Base-by-base conservation (phyloP, 768 basidiomycete species). In the Boletellus ananas region DNA sequence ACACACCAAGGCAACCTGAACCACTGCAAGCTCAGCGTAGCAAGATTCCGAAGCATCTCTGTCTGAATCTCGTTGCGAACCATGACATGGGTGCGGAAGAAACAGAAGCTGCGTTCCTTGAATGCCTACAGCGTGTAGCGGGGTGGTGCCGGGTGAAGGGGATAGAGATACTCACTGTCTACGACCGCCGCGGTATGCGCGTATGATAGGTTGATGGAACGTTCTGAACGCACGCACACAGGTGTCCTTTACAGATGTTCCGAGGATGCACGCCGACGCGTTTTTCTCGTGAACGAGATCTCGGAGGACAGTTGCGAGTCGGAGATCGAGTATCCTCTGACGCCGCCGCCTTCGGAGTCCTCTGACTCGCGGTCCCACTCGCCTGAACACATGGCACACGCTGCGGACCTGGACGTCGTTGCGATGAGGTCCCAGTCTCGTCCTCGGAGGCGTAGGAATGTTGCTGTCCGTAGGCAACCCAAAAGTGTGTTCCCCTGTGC, bases 331-430 rank as follows among this genome's bases (percentile, higher is more conserved):
- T 89, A 83, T 64, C 89, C 88, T 35, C 71, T 80, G 38, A 90
- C 88, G 0, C 89, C 88, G n/a, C 89, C 88, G 3, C 70, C 78
- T 16, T 90, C 88, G 8, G 87, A 88, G 63, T 77, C 76, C 58
- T 81, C 85, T 21, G 79, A 78, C 21, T 87, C 87, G 11, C 74
- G 82, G 49, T 74, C 83, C 25, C 69, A 81, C 21, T 84, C 84
- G 3, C 84, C 85, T 10, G 74, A 71, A 36, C 49, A n/a, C 27
- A 45, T 37, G 18, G 35, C n/a, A 5, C 33, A 39, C 10, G 47
- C 56, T 18, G 43, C 42, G 16, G 57, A 54, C 44, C 39, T 63
- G 38, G 45, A 56, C 20, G 44, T 55, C 25, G 51, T 64, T 9
- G 62, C 66, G 3, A 51, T 64, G 43, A 41, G 39, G 43, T 48